A percentile compares a stretch with the other conserved stretches of the same genome.
These are phyloP conservation scores for Microstroma glucosiphilum DNA, from an alignment of 1,284 basidiomycete genomes.

Conservation along the genomic window DNA sequence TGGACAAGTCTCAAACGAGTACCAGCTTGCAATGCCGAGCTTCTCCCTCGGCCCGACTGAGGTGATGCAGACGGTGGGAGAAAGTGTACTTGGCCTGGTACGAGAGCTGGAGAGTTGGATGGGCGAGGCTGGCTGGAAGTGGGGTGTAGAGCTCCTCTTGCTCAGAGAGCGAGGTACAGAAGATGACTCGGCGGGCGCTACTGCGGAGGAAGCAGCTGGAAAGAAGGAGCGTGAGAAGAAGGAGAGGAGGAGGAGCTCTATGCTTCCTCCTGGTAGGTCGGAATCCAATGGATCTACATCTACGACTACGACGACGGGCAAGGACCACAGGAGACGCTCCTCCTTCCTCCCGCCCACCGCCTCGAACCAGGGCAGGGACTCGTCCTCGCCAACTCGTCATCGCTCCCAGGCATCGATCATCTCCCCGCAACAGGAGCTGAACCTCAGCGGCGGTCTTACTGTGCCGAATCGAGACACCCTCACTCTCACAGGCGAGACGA, in stretches of 20 bases:
- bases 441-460: neutral
- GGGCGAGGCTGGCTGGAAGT: neutral
- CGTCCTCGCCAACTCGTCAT: neutral
- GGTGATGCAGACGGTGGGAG: constrained; percentile 77
- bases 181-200: neutral
- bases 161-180: neutral
- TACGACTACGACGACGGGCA: neutral
- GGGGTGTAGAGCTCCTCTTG: constrained; percentile 2
- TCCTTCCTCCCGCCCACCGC: neutral
- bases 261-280: neutral
- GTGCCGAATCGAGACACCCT: neutral
- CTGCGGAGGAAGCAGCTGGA: neutral
- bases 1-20: constrained; percentile 43
- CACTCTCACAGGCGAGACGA: no score
- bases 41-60: constrained; percentile 89
- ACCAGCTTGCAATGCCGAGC: constrained; percentile 74
- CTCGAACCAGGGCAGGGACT: neutral
- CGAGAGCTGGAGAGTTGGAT: constrained; percentile 82
- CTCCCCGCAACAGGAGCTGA: neutral
- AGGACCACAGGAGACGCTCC: neutral
- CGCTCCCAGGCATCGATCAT: neutral
- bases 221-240: neutral
- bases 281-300: neutral
- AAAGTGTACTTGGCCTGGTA: constrained; percentile 85
- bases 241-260: neutral